phyloP scores from a whole-genome alignment of 176 grass and related monocot genomes.

The Carex scoparia region DNA sequence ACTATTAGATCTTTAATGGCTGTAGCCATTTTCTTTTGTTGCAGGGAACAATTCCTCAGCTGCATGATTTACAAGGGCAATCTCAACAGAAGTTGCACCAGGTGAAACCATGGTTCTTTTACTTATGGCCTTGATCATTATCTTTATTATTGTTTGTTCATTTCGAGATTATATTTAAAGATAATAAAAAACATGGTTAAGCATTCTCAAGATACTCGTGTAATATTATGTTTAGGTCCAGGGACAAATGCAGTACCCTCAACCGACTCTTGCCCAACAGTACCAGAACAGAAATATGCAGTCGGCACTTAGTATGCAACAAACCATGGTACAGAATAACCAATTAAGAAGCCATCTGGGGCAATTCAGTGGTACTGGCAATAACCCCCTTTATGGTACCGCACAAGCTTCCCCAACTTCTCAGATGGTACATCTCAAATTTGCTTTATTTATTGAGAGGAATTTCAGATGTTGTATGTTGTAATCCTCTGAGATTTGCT shows the following conservation, averaged over 20 bases:
- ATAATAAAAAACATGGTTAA: conserved; percentile 8
- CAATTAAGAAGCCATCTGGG: conserved; percentile 74
- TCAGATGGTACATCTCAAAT: conserved; percentile 51
- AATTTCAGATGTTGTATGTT: neutral
- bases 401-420: conserved; percentile 87
- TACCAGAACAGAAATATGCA: conserved; percentile 84
- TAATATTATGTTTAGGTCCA: conserved; percentile 47
- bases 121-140: conserved; percentile 15
- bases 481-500: neutral
- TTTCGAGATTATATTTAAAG: conserved; percentile 12
- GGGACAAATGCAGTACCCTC: conserved; percentile 84
- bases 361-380: conserved; percentile 72
- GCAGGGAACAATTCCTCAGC: conserved; percentile 73
- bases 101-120: conserved; percentile 29
- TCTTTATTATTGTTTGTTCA: neutral
- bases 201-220: conserved; percentile 2
- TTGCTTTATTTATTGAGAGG: neutral
- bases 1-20: neutral
- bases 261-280: conserved; percentile 63
- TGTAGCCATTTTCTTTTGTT: conserved; percentile 25
- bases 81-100: conserved; percentile 77
- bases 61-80: conserved; percentile 85
- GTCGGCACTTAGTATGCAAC: conserved; percentile 52
- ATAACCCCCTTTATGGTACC: conserved; percentile 71
- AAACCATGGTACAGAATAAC: conserved; percentile 70